Base-by-base conservation (phyloP, 768 basidiomycete genomes). In the Rhodocollybia butyracea region DNA sequence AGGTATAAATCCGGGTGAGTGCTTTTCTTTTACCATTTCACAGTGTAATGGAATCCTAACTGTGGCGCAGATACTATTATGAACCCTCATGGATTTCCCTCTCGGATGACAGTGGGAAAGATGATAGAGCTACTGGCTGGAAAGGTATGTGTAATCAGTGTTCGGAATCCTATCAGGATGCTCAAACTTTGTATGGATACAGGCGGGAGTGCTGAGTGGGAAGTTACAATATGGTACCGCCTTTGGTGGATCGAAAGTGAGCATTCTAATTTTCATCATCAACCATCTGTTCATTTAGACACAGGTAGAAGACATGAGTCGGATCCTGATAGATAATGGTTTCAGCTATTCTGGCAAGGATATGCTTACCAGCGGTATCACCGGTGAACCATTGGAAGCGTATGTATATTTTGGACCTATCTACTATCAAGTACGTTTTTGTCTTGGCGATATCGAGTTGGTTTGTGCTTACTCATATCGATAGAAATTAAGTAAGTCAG, bases 71-170 rank as follows among this genome's bases (percentile, higher is more conserved):
- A 99, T 71, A 93, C 95, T 17, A 97, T 99, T 75, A 98, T 99
- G 96, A 99, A 99, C 68, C 97, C 97, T 3, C 97, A 99, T 72
- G 97, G 97, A 65, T 98, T 99, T 79, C 97, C 97, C 4, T 96
- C 93, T 55, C 91, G 96, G 53, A 98, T 95, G 94, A 99, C 97
- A 24, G 97, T 99, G 27, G 97, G 97, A 46, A 99, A 99, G 77
- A 99, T 99, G 97, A 97, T 99, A 51, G 97, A 99, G 71, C 77
- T 98, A 21, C 74, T 99, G 30, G 91, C 94, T 12, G 96, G 97
- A 48, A 99, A 99, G 82, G 91, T 90, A 55, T 36, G 32, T 26
- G 15, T 12, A 51, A 43, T 36, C 36, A n/a, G 41, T 51, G 22
- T 34, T 32, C 0, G n/a, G 21, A 45, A 38, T 32, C 19, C 12